Evolutionary conservation across 176 grass and related monocot genomes (phyloP).

Genomic region (Leersia perrieri): DNA sequence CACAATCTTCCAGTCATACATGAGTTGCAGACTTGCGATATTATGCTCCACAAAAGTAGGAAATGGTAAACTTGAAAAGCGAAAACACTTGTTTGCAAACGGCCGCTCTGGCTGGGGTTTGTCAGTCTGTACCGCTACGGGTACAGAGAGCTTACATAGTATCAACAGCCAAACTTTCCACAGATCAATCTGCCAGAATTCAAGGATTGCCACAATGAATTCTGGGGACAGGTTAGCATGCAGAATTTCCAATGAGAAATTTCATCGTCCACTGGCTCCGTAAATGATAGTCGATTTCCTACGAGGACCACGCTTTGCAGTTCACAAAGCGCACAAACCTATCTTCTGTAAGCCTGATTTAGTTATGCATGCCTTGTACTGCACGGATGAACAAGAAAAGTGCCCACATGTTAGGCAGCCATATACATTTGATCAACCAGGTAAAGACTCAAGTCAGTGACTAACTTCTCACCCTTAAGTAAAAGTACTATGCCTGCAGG

Average conservation of each 20-base stretch:
- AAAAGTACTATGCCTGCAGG: not conserved
- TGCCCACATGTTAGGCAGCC: not conserved
- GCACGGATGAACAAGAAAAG: not conserved
- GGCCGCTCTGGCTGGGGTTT: not conserved
- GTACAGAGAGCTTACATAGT: not conserved
- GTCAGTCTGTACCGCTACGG: not conserved
- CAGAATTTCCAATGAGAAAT: not conserved
- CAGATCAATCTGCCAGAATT: not conserved
- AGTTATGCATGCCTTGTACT: slow-evolving; percentile 5
- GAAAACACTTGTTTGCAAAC: not conserved
- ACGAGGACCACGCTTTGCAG: not conserved
- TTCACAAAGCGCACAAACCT: not conserved
- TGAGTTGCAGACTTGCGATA: not conserved
- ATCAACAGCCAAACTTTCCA: not conserved
- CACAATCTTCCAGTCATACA: not conserved
- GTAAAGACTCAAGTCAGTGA: not conserved
- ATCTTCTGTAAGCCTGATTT: not conserved
- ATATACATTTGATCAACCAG: not conserved
- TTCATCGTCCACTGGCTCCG: not conserved
- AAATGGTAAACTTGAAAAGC: not conserved
- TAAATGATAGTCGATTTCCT: not conserved
- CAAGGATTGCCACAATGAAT: not conserved
- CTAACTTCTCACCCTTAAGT: not conserved
- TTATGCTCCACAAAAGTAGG: not conserved
- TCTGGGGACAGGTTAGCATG: not conserved